Evolutionary conservation across 345 rosid species (phyloP), one percentile per base, ranked within the genome.

Genomic region (Garcia nutans): DNA sequence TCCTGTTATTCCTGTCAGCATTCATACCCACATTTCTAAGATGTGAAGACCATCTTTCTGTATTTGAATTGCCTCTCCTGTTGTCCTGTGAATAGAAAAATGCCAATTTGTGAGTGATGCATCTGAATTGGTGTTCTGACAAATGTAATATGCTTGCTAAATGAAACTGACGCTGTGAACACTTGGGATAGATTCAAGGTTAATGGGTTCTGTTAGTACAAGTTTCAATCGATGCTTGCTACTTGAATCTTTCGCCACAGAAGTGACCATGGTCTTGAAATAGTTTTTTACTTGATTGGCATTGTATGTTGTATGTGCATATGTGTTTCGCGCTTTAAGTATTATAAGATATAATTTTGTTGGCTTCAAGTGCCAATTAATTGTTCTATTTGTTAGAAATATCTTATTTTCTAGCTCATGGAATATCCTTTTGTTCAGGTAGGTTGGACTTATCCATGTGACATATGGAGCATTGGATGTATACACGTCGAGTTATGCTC

Each of bases 361-460:
- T 49, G 33, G 19, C 5, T 2, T 33, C 68, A 45, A 19, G 10
- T 22, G 31, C 54, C 15, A 42, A 10, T 5, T 16, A 24, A 58
- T 16, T 66, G 44, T 41, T 20, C 41, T 16, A 68, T 31, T 55
- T 22, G 41, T 37, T 37, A 8, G 56, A n/a, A 8, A 22, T 7
- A 22, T 58, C 20, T 10, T 61, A 16, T n/a, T 47, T 71, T 6
- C 65, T 49, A 1, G 49, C 5, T 17, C 22, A 9, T 23, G 22
- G 8, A 16, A 8, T 42, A 22, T 19, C 8, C 3, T 24, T 50
- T 15, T 60, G 5, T 49, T 60, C 74, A 78, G 81, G 81, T 73
- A 57, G 77, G 81, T 37, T 78, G 81, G 81, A 73, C 56, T 49
- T 78, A 78, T 74, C 81, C 81, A 47, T 78, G 81, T 28, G 81